These are phyloP conservation scores for Rutstroemia sp. DNA, from an alignment of 2,329 filamentous ascomycete species.

Conservation along the genomic window DNA sequence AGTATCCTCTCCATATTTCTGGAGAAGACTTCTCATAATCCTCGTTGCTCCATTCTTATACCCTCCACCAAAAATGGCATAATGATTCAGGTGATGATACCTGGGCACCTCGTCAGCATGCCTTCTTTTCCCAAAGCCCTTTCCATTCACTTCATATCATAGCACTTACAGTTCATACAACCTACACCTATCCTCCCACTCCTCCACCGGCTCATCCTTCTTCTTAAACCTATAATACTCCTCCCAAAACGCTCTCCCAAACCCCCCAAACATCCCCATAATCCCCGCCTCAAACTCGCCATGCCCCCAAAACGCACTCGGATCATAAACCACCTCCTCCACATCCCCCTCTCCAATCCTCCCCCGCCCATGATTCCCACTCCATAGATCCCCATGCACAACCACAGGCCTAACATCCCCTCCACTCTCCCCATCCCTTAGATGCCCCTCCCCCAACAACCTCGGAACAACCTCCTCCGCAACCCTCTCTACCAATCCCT, in stretches of 20 bases:
- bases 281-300: slow-evolving; percentile 88
- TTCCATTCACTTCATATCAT: background rate
- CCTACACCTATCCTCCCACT: slow-evolving; percentile 76
- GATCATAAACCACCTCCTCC: slow-evolving; percentile 77
- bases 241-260: slow-evolving; percentile 60
- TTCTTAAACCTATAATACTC: slow-evolving; percentile 72
- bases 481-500: slow-evolving; percentile 55
- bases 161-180: slow-evolving; percentile 73
- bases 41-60: slow-evolving; percentile 70
- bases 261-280: slow-evolving; percentile 95
- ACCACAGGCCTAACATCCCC: slow-evolving; percentile 66
- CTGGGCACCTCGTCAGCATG: slow-evolving; percentile 33
- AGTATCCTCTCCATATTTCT: slow-evolving; percentile 54
- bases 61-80: slow-evolving; percentile 63
- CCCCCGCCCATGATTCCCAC: slow-evolving; percentile 69
- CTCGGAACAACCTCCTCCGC: slow-evolving; percentile 62
- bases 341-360: slow-evolving; percentile 46
- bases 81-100: slow-evolving; percentile 85
- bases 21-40: slow-evolving; percentile 69
- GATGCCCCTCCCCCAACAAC: slow-evolving; percentile 60
- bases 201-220: slow-evolving; percentile 70
- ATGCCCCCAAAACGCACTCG: slow-evolving; percentile 75
- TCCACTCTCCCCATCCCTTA: slow-evolving; percentile 40
- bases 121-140: background rate
- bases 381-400: slow-evolving; percentile 91